Percentiles rank a stretch among this genome's conserved stretches.
phyloP scores from a whole-genome alignment of 2,329 filamentous ascomycete species.

The Alternaria brassicae region DNA sequence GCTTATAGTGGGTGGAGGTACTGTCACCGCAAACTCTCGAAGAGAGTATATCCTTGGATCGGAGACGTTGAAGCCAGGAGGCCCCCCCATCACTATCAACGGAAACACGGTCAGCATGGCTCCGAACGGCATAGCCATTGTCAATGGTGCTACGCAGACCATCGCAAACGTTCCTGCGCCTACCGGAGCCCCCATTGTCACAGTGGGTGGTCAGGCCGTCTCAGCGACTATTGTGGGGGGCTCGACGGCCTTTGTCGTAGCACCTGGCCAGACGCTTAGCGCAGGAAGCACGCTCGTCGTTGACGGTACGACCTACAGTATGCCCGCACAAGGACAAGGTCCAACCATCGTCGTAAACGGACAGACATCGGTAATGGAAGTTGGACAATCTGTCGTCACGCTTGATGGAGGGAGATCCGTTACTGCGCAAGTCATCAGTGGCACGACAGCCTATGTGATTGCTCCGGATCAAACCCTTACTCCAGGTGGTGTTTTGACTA shows the following conservation, averaged over 20 bases:
- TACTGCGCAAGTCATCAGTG: constrained; percentile 24
- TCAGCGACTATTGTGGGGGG: constrained; percentile 35
- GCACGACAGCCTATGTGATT: constrained; percentile 37
- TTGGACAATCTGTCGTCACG: constrained; percentile 21
- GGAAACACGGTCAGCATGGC: constrained; percentile 47
- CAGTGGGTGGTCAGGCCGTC: constrained; percentile 28
- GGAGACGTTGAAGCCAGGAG: constrained; percentile 34
- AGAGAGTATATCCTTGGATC: constrained; percentile 46
- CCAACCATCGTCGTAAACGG: constrained; percentile 40
- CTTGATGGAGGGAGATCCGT: constrained; percentile 24
- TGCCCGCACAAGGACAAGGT: constrained; percentile 27
- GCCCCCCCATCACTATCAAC: constrained; percentile 45
- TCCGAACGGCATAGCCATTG: constrained; percentile 47
- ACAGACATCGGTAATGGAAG: background rate
- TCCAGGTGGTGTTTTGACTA: constrained; percentile 34
- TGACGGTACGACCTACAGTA: constrained; percentile 36
- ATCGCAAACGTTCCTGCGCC: constrained; percentile 28
- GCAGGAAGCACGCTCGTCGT: constrained; percentile 34
- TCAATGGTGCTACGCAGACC: constrained; percentile 45
- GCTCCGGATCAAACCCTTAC: constrained; percentile 34
- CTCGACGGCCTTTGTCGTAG: constrained; percentile 31
- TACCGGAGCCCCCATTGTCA: constrained; percentile 28
- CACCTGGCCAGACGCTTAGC: constrained; percentile 22
- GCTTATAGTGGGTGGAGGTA: constrained; percentile 35
- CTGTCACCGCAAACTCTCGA: constrained; percentile 41